Conservation (phyloP, 140 eudicot genomes). For the Flaveria floridana region DNA sequence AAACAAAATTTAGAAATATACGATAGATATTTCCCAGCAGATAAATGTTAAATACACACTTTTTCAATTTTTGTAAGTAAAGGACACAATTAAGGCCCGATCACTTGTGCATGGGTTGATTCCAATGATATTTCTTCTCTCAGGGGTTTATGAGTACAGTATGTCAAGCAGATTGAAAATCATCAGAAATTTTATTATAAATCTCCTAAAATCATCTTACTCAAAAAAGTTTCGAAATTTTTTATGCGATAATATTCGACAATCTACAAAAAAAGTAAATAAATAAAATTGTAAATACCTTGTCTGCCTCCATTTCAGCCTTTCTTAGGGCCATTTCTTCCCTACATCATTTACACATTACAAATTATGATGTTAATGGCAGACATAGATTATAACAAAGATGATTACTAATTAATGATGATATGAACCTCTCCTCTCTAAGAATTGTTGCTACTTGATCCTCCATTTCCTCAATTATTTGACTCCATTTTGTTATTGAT, state of each 20-base stretch:
- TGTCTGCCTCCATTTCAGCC: conserved; percentile 95
- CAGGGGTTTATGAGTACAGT: background rate
- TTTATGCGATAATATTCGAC: background rate
- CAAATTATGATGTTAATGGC: background rate
- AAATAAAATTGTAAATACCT: conserved; percentile 42
- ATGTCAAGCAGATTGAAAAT: background rate
- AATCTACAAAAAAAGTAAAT: background rate
- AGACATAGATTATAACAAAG: background rate
- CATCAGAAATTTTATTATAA: background rate
- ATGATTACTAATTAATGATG: background rate
- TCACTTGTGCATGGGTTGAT: background rate
- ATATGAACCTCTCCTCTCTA: conserved; percentile 76
- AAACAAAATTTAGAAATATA: conserved; percentile 1
- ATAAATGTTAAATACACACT: background rate
- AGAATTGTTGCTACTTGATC: conserved; percentile 74
- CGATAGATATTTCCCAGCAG: background rate
- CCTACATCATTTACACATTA: conserved; percentile 42
- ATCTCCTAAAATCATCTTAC: background rate
- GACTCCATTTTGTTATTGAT: conserved; percentile 72
- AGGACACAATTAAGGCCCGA: background rate
- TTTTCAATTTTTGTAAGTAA: background rate
- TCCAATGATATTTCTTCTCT: background rate
- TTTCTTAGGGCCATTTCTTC: conserved; percentile 91
- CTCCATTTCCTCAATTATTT: conserved; percentile 84
- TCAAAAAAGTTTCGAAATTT: background rate